Evolutionary conservation across 768 basidiomycete genomes (phyloP).

Genomic region (Leccinum uliginosum): DNA sequence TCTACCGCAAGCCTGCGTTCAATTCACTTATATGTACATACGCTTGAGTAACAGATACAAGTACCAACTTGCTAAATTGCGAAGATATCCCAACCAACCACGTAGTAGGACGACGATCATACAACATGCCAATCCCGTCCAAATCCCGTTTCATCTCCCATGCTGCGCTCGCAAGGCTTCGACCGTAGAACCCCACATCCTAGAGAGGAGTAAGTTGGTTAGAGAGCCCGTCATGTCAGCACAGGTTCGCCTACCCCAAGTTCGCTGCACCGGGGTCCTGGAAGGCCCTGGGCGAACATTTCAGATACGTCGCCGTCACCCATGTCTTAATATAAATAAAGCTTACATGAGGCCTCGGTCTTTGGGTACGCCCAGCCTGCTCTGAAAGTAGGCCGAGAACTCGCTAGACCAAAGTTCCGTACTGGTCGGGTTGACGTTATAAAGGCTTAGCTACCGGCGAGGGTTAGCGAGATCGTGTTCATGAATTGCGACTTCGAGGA

Average conservation of each 20-base stretch:
- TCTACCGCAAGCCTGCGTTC: not conserved
- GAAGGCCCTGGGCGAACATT: conserved; percentile 18
- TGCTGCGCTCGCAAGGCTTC: conserved; percentile 5
- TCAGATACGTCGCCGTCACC: not conserved
- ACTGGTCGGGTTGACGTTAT: conserved; percentile 42
- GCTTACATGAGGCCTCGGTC: conserved; percentile 60
- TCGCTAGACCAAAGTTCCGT: conserved; percentile 53
- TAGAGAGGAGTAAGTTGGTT: not conserved
- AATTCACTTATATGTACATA: not conserved
- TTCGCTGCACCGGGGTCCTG: conserved; percentile 23
- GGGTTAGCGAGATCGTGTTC: not conserved
- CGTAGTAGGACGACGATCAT: not conserved
- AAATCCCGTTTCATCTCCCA: not conserved
- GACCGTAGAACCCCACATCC: conserved; percentile 13
- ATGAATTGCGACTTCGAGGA: not conserved
- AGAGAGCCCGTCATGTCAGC: not conserved
- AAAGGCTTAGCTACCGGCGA: conserved; percentile 50
- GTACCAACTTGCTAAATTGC: not conserved
- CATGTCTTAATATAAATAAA: not conserved
- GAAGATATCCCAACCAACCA: not conserved
- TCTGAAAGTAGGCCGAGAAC: conserved; percentile 51
- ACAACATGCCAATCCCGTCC: not conserved
- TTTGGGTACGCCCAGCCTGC: conserved; percentile 45
- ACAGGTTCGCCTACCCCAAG: conserved; percentile 18
- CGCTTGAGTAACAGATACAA: not conserved